Conservation (phyloP, 2,329 filamentous ascomycete genomes). For the Teratosphaeria viscida region DNA sequence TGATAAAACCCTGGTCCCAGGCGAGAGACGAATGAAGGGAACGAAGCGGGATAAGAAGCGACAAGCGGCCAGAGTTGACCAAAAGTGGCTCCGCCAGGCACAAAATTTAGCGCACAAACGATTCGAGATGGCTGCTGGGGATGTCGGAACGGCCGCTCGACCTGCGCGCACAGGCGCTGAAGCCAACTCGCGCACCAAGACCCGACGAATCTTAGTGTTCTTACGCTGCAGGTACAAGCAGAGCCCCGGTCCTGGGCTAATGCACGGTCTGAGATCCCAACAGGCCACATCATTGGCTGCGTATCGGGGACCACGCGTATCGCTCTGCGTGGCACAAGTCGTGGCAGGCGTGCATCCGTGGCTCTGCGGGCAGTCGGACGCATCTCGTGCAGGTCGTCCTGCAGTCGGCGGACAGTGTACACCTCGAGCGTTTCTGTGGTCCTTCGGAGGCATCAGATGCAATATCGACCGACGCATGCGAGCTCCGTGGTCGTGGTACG, state of each 20-base stretch:
- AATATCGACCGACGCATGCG: background rate
- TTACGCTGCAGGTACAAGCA: conserved; percentile 1
- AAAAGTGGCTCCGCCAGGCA: conserved; percentile 8
- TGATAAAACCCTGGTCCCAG: conserved; percentile 14
- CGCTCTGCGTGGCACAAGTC: background rate
- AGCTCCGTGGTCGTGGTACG: background rate
- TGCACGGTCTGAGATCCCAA: background rate
- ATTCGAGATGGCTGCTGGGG: conserved; percentile 8
- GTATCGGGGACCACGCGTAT: background rate
- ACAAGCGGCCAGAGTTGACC: conserved; percentile 4
- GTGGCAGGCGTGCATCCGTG: background rate
- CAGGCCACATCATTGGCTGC: background rate
- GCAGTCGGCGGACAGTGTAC: background rate
- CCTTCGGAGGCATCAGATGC: background rate
- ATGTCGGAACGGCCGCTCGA: conserved; percentile 8
- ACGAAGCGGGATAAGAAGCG: conserved; percentile 13
- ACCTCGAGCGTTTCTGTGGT: background rate
- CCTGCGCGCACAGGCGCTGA: conserved; percentile 6
- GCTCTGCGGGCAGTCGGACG: background rate
- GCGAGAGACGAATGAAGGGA: conserved; percentile 11
- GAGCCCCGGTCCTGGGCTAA: background rate
- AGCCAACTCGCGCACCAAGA: conserved; percentile 4
- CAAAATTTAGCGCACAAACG: conserved; percentile 4
- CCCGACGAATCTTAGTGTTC: conserved; percentile 2
- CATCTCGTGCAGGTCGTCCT: background rate